Evolutionary conservation across 1,139 yeast species (phyloP), one percentile per base, ranked within the genome.

Genomic region (Suhomyces kunorum): DNA sequence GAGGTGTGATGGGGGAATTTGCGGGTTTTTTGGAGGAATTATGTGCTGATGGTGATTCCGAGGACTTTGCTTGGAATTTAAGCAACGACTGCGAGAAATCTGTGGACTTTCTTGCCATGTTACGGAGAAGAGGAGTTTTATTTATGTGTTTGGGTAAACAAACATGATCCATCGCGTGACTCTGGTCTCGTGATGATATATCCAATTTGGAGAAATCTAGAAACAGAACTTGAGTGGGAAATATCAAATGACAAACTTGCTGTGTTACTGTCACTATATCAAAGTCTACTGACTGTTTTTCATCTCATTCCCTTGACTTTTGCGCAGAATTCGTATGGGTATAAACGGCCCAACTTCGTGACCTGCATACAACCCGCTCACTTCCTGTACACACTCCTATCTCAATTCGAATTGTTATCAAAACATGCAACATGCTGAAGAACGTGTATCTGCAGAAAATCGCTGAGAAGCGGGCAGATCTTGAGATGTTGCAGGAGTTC

Each of bases 381-480:
- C 24, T n/a, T 23, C 16, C 12, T 23, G 24, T 23, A 34, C 18
- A n/a, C 15, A 18, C 2, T 13, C 6, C 32, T 18, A 18, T 17
- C 5, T 8, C 22, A 13, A 15, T 16, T 28, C 25, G 6, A 30
- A 24, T 30, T n/a, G 24, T 16, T 18, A 27, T 15, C 8, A 11
- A 20, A 20, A 9, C 9, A 20, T n/a, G 11, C 34, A 29, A 23
- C 20, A 48, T 48, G 53, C 52, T 48, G 52, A 49, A 45, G 35
- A 47, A 41, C 34, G 34, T 39, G 22, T 45, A 49, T 28, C 43
- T 66, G 48, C 66, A 61, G 44, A 64, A 63, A 46, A 68, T 73
- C 30, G 64, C 61, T 1, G 71, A 69, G 38, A 81, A 81, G 54
- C 57, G 74, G 41, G 71, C 68, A 4, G 87, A 81, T 50, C 70